Percentiles rank a stretch among this genome's conserved stretches.
phyloP scores from a whole-genome alignment of 345 rosid genomes.

The Alliaria petiolata region DNA sequence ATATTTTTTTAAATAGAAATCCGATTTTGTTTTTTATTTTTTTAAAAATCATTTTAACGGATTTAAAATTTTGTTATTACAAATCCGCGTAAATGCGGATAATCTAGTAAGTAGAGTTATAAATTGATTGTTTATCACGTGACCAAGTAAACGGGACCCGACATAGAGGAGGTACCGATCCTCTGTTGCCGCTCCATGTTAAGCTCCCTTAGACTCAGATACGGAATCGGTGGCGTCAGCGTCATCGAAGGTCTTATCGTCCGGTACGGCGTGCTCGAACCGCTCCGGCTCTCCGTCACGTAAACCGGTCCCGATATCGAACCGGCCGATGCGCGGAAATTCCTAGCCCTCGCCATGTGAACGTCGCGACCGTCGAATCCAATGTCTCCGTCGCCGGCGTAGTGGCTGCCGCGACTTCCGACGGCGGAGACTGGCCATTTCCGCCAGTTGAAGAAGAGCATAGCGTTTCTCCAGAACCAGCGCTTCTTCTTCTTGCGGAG shows the following conservation, averaged over 20 bases:
- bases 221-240: constrained; percentile 44
- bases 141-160: constrained; percentile 55
- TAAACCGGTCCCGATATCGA: constrained; percentile 70
- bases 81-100: too few relatives aligned
- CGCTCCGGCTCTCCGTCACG: constrained; percentile 62
- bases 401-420: not conserved
- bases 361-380: constrained; percentile 31
- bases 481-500: constrained; percentile 33
- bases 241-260: constrained; percentile 13
- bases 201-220: constrained; percentile 75
- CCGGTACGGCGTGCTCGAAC: constrained; percentile 57
- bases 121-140: constrained; percentile 28
- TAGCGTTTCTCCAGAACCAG: constrained; percentile 66
- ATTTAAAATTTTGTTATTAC: too few relatives aligned
- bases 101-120: too few relatives aligned
- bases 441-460: constrained; percentile 57
- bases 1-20: too few relatives aligned
- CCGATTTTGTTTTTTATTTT: too few relatives aligned
- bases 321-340: constrained; percentile 41
- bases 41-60: too few relatives aligned
- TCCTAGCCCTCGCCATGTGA: constrained; percentile 45
- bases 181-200: constrained; percentile 61
- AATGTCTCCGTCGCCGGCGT: not conserved
- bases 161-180: constrained; percentile 43
- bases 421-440: constrained; percentile 33